Base-by-base conservation (phyloP, 305 asterid genomes). In the Fraxinus baroniana region DNA sequence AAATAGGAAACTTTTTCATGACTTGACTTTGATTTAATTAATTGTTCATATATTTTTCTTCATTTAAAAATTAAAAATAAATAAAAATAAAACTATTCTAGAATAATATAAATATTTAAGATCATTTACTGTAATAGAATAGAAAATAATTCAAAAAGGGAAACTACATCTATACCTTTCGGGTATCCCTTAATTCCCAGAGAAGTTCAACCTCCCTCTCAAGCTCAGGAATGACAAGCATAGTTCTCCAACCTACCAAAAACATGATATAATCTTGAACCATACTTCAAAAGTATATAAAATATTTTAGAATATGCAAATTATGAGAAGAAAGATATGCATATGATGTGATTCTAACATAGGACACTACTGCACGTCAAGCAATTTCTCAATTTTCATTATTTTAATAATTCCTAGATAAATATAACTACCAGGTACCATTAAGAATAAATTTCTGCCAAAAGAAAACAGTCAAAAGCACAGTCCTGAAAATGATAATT, bases 211-310 rank as follows among this genome's bases (percentile, higher is more conserved):
- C 94, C 89, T 97, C 99, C 85, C 89, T 97, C 91, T 93, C 99
- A 77, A 97, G 98, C 95, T 97, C 99, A 12, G 99, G 99, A 88
- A 97, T 95, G 76, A 94, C 98, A 74, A 97, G 99, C 99, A 97
- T 94, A 72, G 99, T 97, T 88, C 99, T 94, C 99, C 99, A 97
- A 68, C 99, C 99, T 94, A 89, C 33, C 77, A 64, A 64, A 85
- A 37, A 75, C 49, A 81, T 73, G 36, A 12, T 60, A 24, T 78
- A 71, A 87, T 75, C 80, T 77, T 83, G 72, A 81, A 82, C 79
- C 86, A 75, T 73, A 71, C 81, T 74, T 79, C 77, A 80, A 74
- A 78, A 77, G 77, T 35, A 79, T 71, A 87, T 66, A 79, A 55
- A 66, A 79, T 44, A 80, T 55, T 80, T 77, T 74, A 81, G 72